These are phyloP conservation scores for Inosperma sp. DNA, from an alignment of 768 basidiomycete species.

Conservation along the genomic window DNA sequence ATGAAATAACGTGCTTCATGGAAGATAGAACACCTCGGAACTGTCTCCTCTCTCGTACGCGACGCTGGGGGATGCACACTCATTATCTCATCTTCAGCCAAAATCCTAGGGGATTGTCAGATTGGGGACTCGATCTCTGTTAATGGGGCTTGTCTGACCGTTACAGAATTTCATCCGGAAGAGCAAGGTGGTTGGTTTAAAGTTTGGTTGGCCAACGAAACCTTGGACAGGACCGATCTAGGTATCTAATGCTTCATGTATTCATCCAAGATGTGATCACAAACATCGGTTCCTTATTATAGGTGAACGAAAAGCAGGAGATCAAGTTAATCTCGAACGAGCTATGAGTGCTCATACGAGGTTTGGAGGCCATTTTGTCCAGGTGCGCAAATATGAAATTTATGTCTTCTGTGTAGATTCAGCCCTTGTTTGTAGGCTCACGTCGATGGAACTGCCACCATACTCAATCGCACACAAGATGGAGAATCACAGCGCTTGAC, in stretches of 20 bases:
- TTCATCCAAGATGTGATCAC: not conserved
- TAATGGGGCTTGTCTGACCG: constrained; percentile 86
- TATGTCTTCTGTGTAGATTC: not conserved
- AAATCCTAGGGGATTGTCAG: constrained; percentile 83
- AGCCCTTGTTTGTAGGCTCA: constrained; percentile 60
- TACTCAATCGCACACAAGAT: constrained; percentile 61
- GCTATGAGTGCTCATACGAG: constrained; percentile 89
- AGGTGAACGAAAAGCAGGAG: constrained; percentile 78
- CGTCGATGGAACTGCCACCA: constrained; percentile 82
- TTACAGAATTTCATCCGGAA: constrained; percentile 70
- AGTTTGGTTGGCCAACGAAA: constrained; percentile 96
- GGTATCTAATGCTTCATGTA: constrained; percentile 43
- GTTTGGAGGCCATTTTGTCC: constrained; percentile 97
- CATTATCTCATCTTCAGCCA: constrained; percentile 62
- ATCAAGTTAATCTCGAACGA: constrained; percentile 87
- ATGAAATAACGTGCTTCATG: constrained; percentile 9
- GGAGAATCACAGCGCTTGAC: constrained; percentile 85
- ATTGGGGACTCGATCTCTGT: constrained; percentile 94
- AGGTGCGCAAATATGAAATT: constrained; percentile 46
- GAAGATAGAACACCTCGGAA: constrained; percentile 84
- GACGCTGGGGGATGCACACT: constrained; percentile 80
- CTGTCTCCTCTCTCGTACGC: constrained; percentile 56
- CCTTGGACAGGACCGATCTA: constrained; percentile 83
- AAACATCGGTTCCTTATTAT: constrained; percentile 2
- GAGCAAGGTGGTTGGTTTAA: constrained; percentile 77